A percentile compares a stretch with the other conserved stretches of the same genome.
These are phyloP conservation scores for Olyra latifolia DNA, from an alignment of 176 grass and related monocot genomes.

Conservation along the genomic window DNA sequence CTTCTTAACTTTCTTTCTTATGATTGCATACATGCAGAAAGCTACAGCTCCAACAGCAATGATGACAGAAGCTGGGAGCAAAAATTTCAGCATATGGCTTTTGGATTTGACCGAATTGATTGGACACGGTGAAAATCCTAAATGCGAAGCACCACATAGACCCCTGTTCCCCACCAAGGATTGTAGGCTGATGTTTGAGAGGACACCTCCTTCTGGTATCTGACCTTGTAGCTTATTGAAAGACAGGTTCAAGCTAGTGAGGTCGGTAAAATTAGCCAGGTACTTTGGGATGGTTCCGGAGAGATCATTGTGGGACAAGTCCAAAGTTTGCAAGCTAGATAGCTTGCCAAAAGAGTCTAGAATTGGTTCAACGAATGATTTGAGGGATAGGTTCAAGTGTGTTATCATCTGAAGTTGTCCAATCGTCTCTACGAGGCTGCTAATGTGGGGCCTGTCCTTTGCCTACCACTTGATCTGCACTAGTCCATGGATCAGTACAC, in stretches of 20 bases:
- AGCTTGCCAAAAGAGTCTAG: neutral
- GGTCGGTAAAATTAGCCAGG: neutral
- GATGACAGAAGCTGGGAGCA: neutral
- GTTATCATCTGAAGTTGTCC: neutral
- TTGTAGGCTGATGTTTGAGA: neutral
- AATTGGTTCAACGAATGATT: neutral
- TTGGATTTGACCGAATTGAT: neutral
- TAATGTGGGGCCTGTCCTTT: too few species aligned
- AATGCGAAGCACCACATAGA: neutral
- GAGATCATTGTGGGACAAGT: neutral
- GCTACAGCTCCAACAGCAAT: neutral
- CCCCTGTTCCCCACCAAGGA: too few species aligned
- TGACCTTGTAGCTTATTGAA: neutral
- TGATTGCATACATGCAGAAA: neutral
- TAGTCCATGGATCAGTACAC: too few species aligned
- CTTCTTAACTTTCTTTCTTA: neutral
- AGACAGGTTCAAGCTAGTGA: neutral
- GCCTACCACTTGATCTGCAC: too few species aligned
- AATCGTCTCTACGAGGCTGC: neutral
- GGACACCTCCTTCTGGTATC: slow-evolving; percentile 1
- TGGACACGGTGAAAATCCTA: neutral
- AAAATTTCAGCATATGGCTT: neutral
- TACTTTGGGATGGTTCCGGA: neutral
- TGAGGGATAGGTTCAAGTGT: too few species aligned
- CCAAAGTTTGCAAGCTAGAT: neutral